A percentile compares a stretch with the other conserved stretches of the same genome.
phyloP scores from a whole-genome alignment of 1,139 yeast species.

The Pichia sp. region DNA sequence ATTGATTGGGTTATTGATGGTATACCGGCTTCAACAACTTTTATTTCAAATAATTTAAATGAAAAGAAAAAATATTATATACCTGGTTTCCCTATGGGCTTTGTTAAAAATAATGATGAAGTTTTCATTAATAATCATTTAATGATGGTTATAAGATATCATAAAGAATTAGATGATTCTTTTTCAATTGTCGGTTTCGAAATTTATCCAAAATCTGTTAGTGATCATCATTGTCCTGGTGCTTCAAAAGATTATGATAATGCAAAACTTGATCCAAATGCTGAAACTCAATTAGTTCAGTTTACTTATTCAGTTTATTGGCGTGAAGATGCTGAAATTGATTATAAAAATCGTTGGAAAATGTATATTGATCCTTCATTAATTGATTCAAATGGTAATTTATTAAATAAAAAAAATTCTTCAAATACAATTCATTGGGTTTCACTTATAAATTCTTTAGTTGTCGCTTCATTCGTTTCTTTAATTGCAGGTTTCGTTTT shows the following conservation, averaged over 20 bases:
- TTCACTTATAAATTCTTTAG: constrained; percentile 59
- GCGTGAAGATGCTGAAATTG: constrained; percentile 70
- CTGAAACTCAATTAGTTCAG: constrained; percentile 45
- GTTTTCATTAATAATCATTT: constrained; percentile 72
- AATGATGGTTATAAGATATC: constrained; percentile 72
- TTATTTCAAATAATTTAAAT: constrained; percentile 53
- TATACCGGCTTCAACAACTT: constrained; percentile 85
- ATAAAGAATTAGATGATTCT: constrained; percentile 43
- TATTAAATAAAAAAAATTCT: neutral
- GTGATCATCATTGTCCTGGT: constrained; percentile 64
- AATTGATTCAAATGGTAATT: constrained; percentile 12
- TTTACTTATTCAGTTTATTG: constrained; percentile 85
- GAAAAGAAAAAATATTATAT: constrained; percentile 61
- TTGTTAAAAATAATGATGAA: constrained; percentile 46
- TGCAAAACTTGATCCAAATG: constrained; percentile 41
- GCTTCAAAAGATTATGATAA: constrained; percentile 52
- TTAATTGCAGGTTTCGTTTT: constrained; percentile 60
- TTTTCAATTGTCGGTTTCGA: constrained; percentile 83
- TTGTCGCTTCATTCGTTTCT: constrained; percentile 53
- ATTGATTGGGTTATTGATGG: constrained; percentile 84
- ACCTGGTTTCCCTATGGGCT: constrained; percentile 84
- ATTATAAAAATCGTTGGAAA: constrained; percentile 72
- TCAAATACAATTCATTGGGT: constrained; percentile 59
- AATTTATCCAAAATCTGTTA: constrained; percentile 79
- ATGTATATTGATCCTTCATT: constrained; percentile 37